Percentiles rank a stretch among this genome's conserved stretches.
These are phyloP conservation scores for Diaporthe batatas DNA, from an alignment of 2,329 filamentous ascomycete genomes.

Conservation along the genomic window DNA sequence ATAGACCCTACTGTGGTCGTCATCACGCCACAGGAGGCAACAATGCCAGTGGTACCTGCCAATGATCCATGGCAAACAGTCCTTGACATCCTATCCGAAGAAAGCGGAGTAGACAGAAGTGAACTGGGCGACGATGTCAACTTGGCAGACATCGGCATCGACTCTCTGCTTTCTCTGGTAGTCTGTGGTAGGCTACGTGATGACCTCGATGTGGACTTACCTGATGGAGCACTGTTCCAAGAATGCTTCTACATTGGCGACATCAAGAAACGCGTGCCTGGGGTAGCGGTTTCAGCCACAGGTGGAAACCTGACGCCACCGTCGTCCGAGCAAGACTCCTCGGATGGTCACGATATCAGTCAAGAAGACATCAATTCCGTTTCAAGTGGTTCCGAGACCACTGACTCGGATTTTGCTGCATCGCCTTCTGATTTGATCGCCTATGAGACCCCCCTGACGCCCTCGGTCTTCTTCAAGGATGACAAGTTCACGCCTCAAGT, in stretches of 20 bases:
- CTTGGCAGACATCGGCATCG: conserved; percentile 13
- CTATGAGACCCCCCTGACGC: background rate
- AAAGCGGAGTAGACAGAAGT: conserved; percentile 8
- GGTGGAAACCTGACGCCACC: background rate
- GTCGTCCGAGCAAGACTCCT: background rate
- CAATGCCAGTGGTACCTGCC: background rate
- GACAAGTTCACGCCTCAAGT: background rate
- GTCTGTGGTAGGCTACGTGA: conserved; percentile 11
- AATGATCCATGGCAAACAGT: background rate
- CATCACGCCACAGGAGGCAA: background rate
- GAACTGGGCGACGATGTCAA: conserved; percentile 3
- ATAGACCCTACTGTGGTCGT: background rate
- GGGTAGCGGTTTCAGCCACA: too few species aligned
- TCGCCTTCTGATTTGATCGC: background rate
- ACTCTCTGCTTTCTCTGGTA: conserved; percentile 12
- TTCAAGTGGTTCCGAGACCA: background rate
- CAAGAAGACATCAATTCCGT: background rate
- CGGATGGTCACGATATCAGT: background rate
- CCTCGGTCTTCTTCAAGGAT: background rate
- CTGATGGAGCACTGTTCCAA: background rate
- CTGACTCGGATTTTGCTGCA: background rate
- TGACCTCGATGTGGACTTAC: conserved; percentile 14
- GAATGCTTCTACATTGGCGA: background rate
- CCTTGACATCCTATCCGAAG: conserved; percentile 13
- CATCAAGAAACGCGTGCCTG: background rate